Percentiles rank a stretch among this genome's conserved stretches.
Evolutionary conservation across 2,329 filamentous ascomycete genomes (phyloP).

Genomic region (Fusarium chuoi): DNA sequence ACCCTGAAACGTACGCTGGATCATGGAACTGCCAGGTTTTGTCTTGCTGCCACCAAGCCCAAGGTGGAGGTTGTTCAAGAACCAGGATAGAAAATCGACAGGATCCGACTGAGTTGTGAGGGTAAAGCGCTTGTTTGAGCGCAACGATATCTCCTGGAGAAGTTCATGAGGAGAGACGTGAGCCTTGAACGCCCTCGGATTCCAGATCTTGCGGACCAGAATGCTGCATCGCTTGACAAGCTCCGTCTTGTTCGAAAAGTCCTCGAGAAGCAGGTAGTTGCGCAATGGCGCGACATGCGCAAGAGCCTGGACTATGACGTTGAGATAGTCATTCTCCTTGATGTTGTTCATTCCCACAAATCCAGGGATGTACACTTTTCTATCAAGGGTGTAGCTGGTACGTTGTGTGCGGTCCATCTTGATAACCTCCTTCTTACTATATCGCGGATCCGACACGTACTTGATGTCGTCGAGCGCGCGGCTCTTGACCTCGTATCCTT

Average conservation of each 20-base stretch:
- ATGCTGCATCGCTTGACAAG: slow-evolving; percentile 89
- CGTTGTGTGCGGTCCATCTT: slow-evolving; percentile 75
- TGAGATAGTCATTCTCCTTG: slow-evolving; percentile 99
- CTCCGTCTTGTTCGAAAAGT: slow-evolving; percentile 77
- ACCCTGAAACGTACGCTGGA: slow-evolving; percentile 95
- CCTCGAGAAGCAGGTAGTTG: slow-evolving; percentile 90
- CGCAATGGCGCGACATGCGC: slow-evolving; percentile 89
- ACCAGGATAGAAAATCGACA: slow-evolving; percentile 97
- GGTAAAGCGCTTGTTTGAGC: slow-evolving; percentile 91
- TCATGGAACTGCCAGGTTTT: slow-evolving; percentile 83
- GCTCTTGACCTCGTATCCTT: slow-evolving; percentile 96
- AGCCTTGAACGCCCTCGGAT: slow-evolving; percentile 92
- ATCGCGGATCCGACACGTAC: slow-evolving; percentile 92
- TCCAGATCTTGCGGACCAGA: slow-evolving; percentile 97
- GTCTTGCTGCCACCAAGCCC: slow-evolving; percentile 90
- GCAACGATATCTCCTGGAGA: slow-evolving; percentile 90
- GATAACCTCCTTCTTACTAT: slow-evolving; percentile 81
- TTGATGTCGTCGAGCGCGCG: slow-evolving; percentile 98
- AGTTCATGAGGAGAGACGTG: slow-evolving; percentile 98
- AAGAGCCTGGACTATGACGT: slow-evolving; percentile 91
- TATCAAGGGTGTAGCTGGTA: slow-evolving; percentile 78
- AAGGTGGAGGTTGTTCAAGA: slow-evolving; percentile 94
- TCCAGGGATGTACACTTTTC: slow-evolving; percentile 88
- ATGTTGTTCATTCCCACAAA: slow-evolving; percentile 99
- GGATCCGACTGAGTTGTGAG: slow-evolving; percentile 93